Evolutionary conservation across 2,329 filamentous ascomycete species (phyloP).

Genomic region (Akanthomyces dipterigenus): DNA sequence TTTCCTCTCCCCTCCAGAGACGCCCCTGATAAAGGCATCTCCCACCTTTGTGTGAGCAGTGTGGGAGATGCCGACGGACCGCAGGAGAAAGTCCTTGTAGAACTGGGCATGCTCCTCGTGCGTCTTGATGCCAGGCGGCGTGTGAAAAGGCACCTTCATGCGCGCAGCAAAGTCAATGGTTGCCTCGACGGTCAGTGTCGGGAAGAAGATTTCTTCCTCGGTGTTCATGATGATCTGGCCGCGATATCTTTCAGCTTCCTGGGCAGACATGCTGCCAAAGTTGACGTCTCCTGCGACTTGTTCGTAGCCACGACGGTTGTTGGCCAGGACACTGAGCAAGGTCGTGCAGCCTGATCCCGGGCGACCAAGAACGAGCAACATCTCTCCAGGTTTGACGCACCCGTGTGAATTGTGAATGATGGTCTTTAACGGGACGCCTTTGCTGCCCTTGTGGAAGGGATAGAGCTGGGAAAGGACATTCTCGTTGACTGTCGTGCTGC

Average conservation of each 20-base stretch:
- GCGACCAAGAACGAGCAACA: conserved; percentile 75
- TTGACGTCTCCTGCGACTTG: background rate
- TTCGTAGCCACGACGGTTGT: conserved; percentile 51
- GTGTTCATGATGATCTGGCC: conserved; percentile 77
- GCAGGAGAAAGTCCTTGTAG: conserved; percentile 54
- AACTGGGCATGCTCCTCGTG: too few relatives aligned
- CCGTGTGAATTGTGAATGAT: background rate
- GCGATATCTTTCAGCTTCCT: conserved; percentile 67
- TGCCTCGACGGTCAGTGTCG: conserved; percentile 80
- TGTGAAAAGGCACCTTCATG: conserved; percentile 65
- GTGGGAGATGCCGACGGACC: conserved; percentile 62
- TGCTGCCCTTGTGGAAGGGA: too few relatives aligned
- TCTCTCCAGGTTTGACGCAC: conserved; percentile 64
- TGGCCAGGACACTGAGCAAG: conserved; percentile 61
- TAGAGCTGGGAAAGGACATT: background rate
- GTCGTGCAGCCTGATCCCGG: conserved; percentile 69
- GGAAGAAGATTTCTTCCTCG: conserved; percentile 77
- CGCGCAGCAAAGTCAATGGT: conserved; percentile 81
- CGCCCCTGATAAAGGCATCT: background rate
- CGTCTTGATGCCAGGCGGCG: too few relatives aligned
- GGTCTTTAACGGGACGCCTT: too few relatives aligned
- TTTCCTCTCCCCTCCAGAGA: background rate
- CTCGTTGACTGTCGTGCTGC: background rate
- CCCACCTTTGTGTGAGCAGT: background rate
- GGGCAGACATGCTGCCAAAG: conserved; percentile 13